Conservation (phyloP, 148 eudicot species). For the Fagopyrum tataricum region DNA sequence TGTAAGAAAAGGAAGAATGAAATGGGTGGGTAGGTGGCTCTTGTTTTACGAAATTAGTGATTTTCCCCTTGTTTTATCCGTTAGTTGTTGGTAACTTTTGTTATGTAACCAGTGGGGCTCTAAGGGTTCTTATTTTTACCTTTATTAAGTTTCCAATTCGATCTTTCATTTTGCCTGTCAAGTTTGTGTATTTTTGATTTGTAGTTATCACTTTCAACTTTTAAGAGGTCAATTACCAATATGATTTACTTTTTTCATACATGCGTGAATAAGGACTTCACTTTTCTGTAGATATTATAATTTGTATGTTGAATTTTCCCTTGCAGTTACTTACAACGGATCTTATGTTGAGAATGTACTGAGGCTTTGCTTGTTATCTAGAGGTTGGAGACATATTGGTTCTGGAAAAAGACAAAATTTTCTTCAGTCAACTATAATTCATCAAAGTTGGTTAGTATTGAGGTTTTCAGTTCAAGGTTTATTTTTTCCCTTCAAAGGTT, state of each 20-base stretch:
- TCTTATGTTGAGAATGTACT: slow-evolving; percentile 20
- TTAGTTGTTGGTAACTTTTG: background rate
- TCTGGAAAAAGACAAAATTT: slow-evolving; percentile 21
- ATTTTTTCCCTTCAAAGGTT: background rate
- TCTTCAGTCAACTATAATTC: slow-evolving; percentile 23
- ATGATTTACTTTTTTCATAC: background rate
- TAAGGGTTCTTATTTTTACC: background rate
- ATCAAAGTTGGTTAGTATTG: slow-evolving; percentile 45
- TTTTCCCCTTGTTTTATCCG: background rate
- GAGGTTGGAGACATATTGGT: slow-evolving; percentile 20
- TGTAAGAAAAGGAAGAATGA: background rate
- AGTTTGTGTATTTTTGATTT: background rate
- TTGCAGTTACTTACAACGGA: slow-evolving; percentile 34
- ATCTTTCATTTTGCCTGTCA: background rate
- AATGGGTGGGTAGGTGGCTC: background rate
- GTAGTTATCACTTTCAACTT: background rate
- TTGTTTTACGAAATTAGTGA: too few species aligned
- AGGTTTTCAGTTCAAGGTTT: slow-evolving; percentile 7
- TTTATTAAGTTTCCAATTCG: background rate
- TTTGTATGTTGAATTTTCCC: slow-evolving; percentile 6
- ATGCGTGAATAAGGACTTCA: background rate
- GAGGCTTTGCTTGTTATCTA: slow-evolving; percentile 19
- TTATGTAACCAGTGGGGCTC: background rate
- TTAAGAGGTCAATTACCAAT: background rate
- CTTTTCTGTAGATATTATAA: background rate